Evolutionary conservation across 768 basidiomycete genomes (phyloP).

Genomic region (Rhodosporidiobolus sp.): DNA sequence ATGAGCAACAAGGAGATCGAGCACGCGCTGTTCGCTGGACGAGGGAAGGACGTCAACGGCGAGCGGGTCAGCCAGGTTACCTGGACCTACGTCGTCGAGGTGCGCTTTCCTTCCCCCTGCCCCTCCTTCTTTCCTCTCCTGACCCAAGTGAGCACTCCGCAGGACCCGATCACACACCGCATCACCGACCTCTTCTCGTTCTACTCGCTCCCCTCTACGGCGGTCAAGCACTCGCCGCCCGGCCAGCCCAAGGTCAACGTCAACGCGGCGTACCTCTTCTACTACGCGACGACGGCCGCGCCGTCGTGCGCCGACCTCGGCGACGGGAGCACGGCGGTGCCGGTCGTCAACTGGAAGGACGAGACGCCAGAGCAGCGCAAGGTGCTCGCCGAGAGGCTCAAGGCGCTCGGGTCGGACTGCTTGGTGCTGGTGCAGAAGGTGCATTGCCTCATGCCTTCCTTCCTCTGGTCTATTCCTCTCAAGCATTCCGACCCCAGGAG

Average conservation of each 20-base stretch:
- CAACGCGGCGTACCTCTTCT: conserved; percentile 92
- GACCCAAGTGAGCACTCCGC: background rate
- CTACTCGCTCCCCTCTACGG: conserved; percentile 90
- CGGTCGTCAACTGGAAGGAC: conserved; percentile 45
- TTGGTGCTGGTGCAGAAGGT: conserved; percentile 66
- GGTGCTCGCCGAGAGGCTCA: conserved; percentile 65
- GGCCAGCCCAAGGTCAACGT: conserved; percentile 50
- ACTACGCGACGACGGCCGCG: conserved; percentile 81
- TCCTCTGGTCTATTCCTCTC: background rate
- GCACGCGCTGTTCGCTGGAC: conserved; percentile 85
- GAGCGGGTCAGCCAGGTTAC: conserved; percentile 77
- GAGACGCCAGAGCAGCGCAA: conserved; percentile 62
- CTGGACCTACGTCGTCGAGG: conserved; percentile 97
- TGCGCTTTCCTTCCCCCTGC: conserved; percentile 46
- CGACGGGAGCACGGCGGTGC: conserved; percentile 17
- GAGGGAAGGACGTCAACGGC: conserved; percentile 59
- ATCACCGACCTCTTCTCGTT: conserved; percentile 97
- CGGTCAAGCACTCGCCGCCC: conserved; percentile 61
- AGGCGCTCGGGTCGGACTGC: conserved; percentile 65
- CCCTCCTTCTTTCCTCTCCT: too few relatives aligned
- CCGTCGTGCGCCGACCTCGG: conserved; percentile 42
- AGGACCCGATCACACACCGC: conserved; percentile 76
- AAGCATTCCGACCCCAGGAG: background rate
- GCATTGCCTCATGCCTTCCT: too few relatives aligned
- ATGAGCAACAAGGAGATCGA: conserved; percentile 72